Percentiles rank a stretch among this genome's conserved stretches.
phyloP scores from a whole-genome alignment of 371 early-diverging fungal genomes.

The Batkoa obscura region DNA sequence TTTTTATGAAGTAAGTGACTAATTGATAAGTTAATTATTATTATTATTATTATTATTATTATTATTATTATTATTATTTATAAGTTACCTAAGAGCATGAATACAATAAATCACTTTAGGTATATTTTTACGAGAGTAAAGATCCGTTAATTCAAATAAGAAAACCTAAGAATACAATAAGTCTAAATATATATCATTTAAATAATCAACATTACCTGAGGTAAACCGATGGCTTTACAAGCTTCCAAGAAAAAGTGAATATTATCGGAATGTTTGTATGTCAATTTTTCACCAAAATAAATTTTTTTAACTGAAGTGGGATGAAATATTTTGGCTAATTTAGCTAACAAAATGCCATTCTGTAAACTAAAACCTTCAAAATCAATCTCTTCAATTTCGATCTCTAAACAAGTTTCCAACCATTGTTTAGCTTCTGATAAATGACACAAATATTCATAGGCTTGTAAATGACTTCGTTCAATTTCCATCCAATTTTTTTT shows the following conservation, averaged over 20 bases:
- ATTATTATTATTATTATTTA: background rate
- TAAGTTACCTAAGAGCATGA: slow-evolving; percentile 86
- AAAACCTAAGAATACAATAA: slow-evolving; percentile 53
- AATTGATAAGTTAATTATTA: background rate
- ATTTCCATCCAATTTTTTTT: slow-evolving; percentile 75
- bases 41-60: too few relatives aligned
- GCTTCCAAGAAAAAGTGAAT: slow-evolving; percentile 87
- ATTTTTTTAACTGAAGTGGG: slow-evolving; percentile 72
- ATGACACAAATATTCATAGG: slow-evolving; percentile 98
- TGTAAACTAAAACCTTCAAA: slow-evolving; percentile 76
- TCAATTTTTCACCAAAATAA: slow-evolving; percentile 68
- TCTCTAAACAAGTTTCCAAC: slow-evolving; percentile 81
- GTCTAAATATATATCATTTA: background rate
- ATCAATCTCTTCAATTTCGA: slow-evolving; percentile 58
- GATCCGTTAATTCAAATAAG: slow-evolving; percentile 95
- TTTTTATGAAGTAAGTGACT: slow-evolving; percentile 74
- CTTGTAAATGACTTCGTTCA: slow-evolving; percentile 75
- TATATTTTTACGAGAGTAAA: slow-evolving; percentile 98
- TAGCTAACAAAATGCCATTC: slow-evolving; percentile 87
- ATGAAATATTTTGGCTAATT: slow-evolving; percentile 74
- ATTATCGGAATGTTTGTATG: slow-evolving; percentile 97
- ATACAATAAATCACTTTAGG: slow-evolving; percentile 99
- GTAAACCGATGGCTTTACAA: slow-evolving; percentile 60
- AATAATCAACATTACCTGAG: slow-evolving; percentile 27
- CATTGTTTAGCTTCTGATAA: slow-evolving; percentile 99